These are phyloP conservation scores for Patellaria atrata DNA, from an alignment of 495 filamentous ascomycete species.

Conservation along the genomic window DNA sequence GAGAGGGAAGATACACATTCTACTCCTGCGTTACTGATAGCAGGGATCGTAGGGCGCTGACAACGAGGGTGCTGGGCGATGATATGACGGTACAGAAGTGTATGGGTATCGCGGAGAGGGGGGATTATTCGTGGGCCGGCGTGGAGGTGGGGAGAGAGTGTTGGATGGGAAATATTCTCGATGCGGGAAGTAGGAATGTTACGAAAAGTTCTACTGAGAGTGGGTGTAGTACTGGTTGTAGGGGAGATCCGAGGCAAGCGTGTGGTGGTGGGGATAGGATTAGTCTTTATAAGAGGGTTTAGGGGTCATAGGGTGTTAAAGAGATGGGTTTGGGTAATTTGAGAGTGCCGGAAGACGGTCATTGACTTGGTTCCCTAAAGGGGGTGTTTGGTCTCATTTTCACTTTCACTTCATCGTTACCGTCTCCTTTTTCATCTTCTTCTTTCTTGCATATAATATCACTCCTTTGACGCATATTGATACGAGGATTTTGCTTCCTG, in stretches of 20 bases:
- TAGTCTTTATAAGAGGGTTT: conserved; percentile 3
- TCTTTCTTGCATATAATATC: too few relatives aligned
- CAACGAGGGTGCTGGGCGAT: background rate
- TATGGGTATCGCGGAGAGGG: conserved; percentile 3
- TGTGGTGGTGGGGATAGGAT: conserved; percentile 5
- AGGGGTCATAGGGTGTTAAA: background rate
- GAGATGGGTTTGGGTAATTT: background rate
- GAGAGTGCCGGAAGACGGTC: too few relatives aligned
- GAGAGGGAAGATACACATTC: conserved; percentile 7
- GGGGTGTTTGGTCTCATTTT: too few relatives aligned
- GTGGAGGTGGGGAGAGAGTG: background rate
- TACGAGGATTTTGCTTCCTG: too few relatives aligned
- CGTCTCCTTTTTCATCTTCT: too few relatives aligned
- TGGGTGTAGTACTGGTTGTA: conserved; percentile 3
- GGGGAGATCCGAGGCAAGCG: conserved; percentile 2
- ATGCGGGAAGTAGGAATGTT: background rate
- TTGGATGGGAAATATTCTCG: background rate
- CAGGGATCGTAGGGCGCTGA: conserved; percentile 1
- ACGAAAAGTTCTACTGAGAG: background rate
- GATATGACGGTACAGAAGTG: conserved; percentile 15
- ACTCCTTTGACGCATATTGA: too few relatives aligned
- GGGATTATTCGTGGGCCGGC: background rate
- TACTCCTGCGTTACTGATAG: conserved; percentile 2
- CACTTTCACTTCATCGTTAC: too few relatives aligned
- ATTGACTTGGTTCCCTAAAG: too few relatives aligned